Evolutionary conservation across 2,329 filamentous ascomycete genomes (phyloP).

Genomic region (Aureobasidium sp.): DNA sequence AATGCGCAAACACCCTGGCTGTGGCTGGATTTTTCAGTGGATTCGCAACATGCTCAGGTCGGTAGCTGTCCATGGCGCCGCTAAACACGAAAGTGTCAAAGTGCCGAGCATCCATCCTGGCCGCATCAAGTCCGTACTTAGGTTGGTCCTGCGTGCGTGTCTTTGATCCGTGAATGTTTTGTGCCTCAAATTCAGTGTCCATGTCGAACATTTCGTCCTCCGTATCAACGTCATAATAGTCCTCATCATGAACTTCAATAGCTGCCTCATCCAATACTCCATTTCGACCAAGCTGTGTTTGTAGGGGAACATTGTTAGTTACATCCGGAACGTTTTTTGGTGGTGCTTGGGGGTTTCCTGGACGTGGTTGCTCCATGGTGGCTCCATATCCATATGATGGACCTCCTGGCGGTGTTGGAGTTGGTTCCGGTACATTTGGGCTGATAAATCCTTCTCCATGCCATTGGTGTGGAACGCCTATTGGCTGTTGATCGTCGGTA

Average conservation of each 20-base stretch:
- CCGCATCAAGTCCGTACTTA: slow-evolving; percentile 4
- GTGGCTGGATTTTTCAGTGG: slow-evolving; percentile 76
- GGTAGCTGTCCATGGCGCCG: slow-evolving; percentile 40
- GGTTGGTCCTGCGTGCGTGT: background rate
- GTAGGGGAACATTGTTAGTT: background rate
- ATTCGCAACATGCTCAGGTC: slow-evolving; percentile 41
- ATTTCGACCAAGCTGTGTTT: slow-evolving; percentile 20
- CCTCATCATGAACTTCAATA: slow-evolving; percentile 42
- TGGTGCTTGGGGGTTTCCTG: background rate
- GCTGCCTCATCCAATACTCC: slow-evolving; percentile 32
- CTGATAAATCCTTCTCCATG: background rate
- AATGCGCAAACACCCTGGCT: slow-evolving; percentile 81
- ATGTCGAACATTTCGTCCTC: slow-evolving; percentile 42
- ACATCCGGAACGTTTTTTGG: background rate
- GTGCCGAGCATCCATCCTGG: slow-evolving; percentile 28
- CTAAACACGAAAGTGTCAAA: slow-evolving; percentile 43
- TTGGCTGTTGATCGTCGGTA: background rate
- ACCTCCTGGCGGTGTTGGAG: background rate
- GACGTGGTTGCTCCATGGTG: background rate
- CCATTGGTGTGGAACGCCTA: slow-evolving; percentile 11
- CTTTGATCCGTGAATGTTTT: background rate
- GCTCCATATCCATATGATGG: background rate
- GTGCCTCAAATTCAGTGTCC: slow-evolving; percentile 18
- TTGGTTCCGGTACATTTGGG: background rate
- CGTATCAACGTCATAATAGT: slow-evolving; percentile 44